phyloP scores from a whole-genome alignment of 805 yeast genomes.

The Wickerhamiella sergipiensis region DNA sequence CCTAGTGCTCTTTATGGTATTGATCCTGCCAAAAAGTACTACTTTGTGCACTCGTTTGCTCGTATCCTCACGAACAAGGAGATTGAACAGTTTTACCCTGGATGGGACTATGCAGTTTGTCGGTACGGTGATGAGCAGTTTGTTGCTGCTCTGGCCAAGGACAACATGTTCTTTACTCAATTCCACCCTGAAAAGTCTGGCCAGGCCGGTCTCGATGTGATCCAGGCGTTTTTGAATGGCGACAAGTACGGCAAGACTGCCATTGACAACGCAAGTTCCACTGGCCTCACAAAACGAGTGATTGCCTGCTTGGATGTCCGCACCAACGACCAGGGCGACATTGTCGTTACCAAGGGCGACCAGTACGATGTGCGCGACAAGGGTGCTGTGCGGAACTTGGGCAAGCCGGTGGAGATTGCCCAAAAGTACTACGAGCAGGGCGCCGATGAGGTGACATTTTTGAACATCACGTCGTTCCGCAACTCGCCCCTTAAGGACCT shows the following conservation, averaged over 20 bases:
- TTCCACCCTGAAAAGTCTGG: slow-evolving; percentile 99
- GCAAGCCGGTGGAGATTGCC: slow-evolving; percentile 93
- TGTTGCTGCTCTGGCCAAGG: slow-evolving; percentile 66
- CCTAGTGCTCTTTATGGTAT: slow-evolving; percentile 40
- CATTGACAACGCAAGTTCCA: slow-evolving; percentile 8
- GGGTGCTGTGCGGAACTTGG: slow-evolving; percentile 72
- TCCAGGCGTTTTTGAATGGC: slow-evolving; percentile 55
- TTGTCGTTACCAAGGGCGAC: slow-evolving; percentile 97
- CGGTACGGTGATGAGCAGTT: slow-evolving; percentile 68
- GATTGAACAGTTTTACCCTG: slow-evolving; percentile 22
- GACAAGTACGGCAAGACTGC: slow-evolving; percentile 20
- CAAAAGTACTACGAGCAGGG: slow-evolving; percentile 84
- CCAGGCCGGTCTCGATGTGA: slow-evolving; percentile 65
- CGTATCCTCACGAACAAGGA: slow-evolving; percentile 26
- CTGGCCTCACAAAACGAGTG: slow-evolving; percentile 74
- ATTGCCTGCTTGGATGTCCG: slow-evolving; percentile 98
- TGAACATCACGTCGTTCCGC: slow-evolving; percentile 90
- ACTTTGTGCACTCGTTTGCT: slow-evolving; percentile 92
- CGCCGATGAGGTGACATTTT: slow-evolving; percentile 91
- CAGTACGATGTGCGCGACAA: slow-evolving; percentile 94
- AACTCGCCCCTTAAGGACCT: slow-evolving; percentile 85
- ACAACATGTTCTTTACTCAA: slow-evolving; percentile 85
- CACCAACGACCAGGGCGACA: slow-evolving; percentile 83
- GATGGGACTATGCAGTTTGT: slow-evolving; percentile 66
- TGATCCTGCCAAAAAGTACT: slow-evolving; percentile 57